Evolutionary conservation across 805 yeast species (phyloP).

Genomic region (Middelhovenomyces tepae): DNA sequence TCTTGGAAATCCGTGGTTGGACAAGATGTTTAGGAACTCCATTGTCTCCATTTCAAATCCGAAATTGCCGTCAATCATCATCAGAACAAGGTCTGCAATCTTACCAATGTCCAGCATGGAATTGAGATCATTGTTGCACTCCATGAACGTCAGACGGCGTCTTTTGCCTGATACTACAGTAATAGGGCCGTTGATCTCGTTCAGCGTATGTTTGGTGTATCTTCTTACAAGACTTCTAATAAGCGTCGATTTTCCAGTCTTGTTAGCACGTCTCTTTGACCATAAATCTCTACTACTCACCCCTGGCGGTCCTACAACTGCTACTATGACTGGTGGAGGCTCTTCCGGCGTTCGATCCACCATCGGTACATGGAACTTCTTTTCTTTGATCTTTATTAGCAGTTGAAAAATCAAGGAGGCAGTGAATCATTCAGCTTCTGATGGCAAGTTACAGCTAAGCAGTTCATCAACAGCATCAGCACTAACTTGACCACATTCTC

Average conservation of each 20-base stretch:
- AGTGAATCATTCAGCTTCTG: no score
- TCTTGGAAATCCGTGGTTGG: slow-evolving; percentile 98
- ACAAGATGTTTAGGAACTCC: slow-evolving; percentile 94
- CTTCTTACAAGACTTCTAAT: slow-evolving; percentile 83
- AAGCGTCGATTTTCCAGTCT: slow-evolving; percentile 88
- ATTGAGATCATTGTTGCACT: slow-evolving; percentile 84
- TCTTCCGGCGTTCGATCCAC: slow-evolving; percentile 95
- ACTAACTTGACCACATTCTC: no score
- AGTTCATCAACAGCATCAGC: no score
- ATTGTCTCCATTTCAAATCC: slow-evolving; percentile 99
- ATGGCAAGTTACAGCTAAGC: no score
- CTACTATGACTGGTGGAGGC: slow-evolving; percentile 94
- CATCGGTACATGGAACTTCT: slow-evolving; percentile 92
- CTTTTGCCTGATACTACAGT: slow-evolving; percentile 95
- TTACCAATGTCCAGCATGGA: slow-evolving; percentile 96
- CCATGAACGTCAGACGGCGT: slow-evolving; percentile 85
- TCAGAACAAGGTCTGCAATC: slow-evolving; percentile 82
- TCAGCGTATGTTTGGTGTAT: slow-evolving; percentile 74
- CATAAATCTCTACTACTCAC: slow-evolving; percentile 26
- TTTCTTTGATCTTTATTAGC: slow-evolving; percentile 63
- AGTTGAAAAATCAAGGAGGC: not conserved
- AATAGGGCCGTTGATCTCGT: slow-evolving; percentile 89
- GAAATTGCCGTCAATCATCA: slow-evolving; percentile 91
- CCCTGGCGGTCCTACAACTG: slow-evolving; percentile 95
- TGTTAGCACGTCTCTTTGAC: not conserved